Percentiles rank a stretch among this genome's conserved stretches.
phyloP scores from a whole-genome alignment of 371 early-diverging fungal genomes.

The Dentiscutata heterogama region DNA sequence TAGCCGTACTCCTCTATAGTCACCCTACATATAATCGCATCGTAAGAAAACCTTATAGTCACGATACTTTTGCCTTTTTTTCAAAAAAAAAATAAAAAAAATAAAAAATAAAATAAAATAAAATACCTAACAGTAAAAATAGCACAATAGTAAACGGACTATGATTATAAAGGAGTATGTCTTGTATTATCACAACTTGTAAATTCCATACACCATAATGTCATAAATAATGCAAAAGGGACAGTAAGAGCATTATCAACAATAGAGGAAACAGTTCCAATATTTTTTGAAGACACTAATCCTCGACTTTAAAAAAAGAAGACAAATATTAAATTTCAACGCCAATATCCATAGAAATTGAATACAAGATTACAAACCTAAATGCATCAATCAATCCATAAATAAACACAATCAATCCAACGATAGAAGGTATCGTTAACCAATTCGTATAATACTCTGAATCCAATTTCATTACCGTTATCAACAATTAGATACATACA shows the following conservation, averaged over 20 bases:
- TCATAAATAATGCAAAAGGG: conserved; percentile 60
- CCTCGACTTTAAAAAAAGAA: neutral
- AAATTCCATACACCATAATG: conserved; percentile 53
- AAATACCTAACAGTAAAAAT: too few species aligned
- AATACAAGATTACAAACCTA: neutral
- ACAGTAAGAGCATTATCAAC: conserved; percentile 61
- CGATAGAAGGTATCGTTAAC: conserved; percentile 56
- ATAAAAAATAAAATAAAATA: too few species aligned
- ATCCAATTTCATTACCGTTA: neutral
- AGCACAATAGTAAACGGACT: too few species aligned
- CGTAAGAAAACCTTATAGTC: too few species aligned
- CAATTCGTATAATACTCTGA: conserved; percentile 56
- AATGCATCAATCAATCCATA: conserved; percentile 53
- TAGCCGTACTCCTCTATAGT: too few species aligned
- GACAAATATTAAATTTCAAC: neutral
- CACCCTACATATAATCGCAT: too few species aligned
- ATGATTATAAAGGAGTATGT: too few species aligned
- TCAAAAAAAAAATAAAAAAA: too few species aligned
- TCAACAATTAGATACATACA: neutral
- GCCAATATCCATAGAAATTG: neutral
- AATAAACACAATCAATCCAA: conserved; percentile 60
- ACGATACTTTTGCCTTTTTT: too few species aligned
- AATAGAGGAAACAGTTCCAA: conserved; percentile 47
- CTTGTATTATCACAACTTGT: too few species aligned
- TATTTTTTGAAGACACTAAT: neutral